Evolutionary conservation across 1,139 yeast species (phyloP).

Genomic region (Wickerhamomyces sp.): DNA sequence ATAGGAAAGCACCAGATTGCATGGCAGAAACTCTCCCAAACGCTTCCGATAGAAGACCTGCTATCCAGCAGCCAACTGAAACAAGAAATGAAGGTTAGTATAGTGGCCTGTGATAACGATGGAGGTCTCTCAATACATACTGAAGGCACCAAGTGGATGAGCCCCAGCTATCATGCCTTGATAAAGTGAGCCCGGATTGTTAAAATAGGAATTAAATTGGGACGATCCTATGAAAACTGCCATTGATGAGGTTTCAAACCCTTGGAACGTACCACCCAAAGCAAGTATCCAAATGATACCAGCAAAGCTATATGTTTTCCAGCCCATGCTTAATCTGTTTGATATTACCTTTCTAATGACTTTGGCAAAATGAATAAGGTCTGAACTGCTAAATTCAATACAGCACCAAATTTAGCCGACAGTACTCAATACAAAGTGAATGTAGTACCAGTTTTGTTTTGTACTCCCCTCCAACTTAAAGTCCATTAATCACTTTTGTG

Average conservation of each 20-base stretch:
- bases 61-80: conserved; percentile 28
- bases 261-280: conserved; percentile 57
- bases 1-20: conserved; percentile 24
- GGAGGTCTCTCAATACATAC: conserved; percentile 11
- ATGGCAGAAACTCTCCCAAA: conserved; percentile 27
- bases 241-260: conserved; percentile 66
- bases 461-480: background rate
- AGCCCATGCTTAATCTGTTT: conserved; percentile 5
- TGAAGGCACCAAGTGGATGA: conserved; percentile 37
- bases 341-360: background rate
- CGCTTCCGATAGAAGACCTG: conserved; percentile 24
- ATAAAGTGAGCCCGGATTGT: conserved; percentile 34
- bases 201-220: conserved; percentile 40
- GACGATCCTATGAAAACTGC: conserved; percentile 50
- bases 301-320: conserved; percentile 10
- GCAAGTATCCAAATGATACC: conserved; percentile 43
- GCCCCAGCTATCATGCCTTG: conserved; percentile 40
- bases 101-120: background rate
- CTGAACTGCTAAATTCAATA: no score
- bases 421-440: no score
- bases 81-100: conserved; percentile 1
- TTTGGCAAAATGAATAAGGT: no score
- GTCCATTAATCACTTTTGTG: background rate
- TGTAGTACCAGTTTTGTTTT: background rate
- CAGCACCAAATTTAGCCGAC: no score